Evolutionary conservation across 1,284 basidiomycete genomes (phyloP).

Genomic region (Malassezia psittaci): DNA sequence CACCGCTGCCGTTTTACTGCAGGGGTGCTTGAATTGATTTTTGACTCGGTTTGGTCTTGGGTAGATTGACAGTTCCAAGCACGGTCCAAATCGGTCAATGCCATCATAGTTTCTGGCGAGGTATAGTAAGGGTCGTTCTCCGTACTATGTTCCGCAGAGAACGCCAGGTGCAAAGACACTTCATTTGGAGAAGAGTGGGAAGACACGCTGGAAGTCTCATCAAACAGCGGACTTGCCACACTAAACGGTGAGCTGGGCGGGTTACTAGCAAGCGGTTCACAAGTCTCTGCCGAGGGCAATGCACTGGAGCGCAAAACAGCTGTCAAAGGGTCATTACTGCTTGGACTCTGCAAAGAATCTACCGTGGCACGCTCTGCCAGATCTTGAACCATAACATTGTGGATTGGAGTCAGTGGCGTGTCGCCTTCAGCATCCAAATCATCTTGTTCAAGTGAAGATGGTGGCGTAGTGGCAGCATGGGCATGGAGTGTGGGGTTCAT

Average conservation of each 20-base stretch:
- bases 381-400: constrained; percentile 4
- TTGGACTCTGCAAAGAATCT: neutral
- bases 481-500: neutral
- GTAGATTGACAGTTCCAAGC: constrained; percentile 12
- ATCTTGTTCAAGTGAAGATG: neutral
- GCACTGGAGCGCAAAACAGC: neutral
- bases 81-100: constrained; percentile 14
- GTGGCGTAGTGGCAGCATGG: neutral
- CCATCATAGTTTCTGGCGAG: constrained; percentile 9
- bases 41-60: neutral
- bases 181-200: neutral
- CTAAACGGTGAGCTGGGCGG: neutral
- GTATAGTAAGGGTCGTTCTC: constrained; percentile 1
- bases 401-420: constrained; percentile 13
- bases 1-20: neutral
- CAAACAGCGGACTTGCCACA: neutral
- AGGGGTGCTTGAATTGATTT: neutral
- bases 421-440: constrained; percentile 13
- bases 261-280: neutral
- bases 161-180: neutral
- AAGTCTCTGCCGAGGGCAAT: constrained; percentile 5
- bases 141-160: neutral
- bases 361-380: neutral
- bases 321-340: neutral
- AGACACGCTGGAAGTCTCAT: neutral